Evolutionary conservation across 1,139 yeast species (phyloP), one percentile per base, ranked within the genome.

Genomic region (Saccharomyces hybrid): DNA sequence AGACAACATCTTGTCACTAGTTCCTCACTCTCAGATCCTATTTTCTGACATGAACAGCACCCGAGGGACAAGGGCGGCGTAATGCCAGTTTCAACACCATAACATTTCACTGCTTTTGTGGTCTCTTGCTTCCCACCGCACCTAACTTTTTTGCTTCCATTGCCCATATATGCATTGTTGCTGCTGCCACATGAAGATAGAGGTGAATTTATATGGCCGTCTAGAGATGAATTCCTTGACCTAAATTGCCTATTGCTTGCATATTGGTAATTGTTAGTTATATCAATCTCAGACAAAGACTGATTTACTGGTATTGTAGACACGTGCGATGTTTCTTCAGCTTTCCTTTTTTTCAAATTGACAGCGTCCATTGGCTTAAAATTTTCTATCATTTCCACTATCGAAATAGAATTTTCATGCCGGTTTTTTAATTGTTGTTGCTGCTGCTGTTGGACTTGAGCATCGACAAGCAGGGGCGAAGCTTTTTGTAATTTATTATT

Each of bases 361-460:
- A 84, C 90, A 0, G 89, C 84, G 11, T 81, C 77, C 76, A 78
- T 73, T 5, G 88, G 86, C 58, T 77, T 75, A 61, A 82, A 78
- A 16, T 73, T 66, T 4, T 72, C 69, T 42, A 79, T 58, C 11
- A 74, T 66, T 28, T 74, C 74, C 56, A 74, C 73, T 48, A 75
- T 44, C 30, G 48, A 27, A 25, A 14, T 7, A 23, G 48, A 9
- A 20, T 23, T 25, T 5, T 27, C 28, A 4, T 8, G 28, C 27
- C 4, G 25, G 11, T 38, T 38, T 14, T 20, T 20, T 20, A 20
- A 20, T 20, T 20, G 23, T 20, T 20, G 23, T 14, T 38, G 48
- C 30, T 8, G 9, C 47, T 41, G 47, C 13, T 41, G 47, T 41
- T 44, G 48, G 14, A 44, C 4, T 44, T 23, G 28, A 25, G 42